Percentiles rank a stretch among this genome's conserved stretches.
Evolutionary conservation across 352 stramenopile genomes (phyloP).

Genomic region (Pythium rhizo-oryzae): DNA sequence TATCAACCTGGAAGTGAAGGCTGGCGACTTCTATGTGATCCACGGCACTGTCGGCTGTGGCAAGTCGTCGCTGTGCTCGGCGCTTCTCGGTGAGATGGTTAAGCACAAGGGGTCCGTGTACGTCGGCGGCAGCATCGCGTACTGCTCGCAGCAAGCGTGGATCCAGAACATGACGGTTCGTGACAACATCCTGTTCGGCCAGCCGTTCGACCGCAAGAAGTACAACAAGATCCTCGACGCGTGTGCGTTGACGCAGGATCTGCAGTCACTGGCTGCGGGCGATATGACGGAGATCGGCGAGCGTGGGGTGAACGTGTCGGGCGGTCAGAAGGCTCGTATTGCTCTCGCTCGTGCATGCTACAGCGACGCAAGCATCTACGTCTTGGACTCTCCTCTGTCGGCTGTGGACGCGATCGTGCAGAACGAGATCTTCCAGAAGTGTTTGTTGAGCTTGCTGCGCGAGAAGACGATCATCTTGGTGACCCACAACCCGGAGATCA

Average conservation of each 20-base stretch:
- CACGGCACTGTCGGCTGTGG: conserved; percentile 88
- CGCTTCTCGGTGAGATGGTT: conserved; percentile 59
- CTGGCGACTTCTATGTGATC: conserved; percentile 81
- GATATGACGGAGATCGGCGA: conserved; percentile 53
- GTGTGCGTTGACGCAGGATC: conserved; percentile 48
- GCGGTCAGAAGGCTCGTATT: conserved; percentile 48
- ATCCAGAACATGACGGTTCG: conserved; percentile 63
- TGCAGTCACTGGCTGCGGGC: conserved; percentile 55
- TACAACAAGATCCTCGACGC: conserved; percentile 47
- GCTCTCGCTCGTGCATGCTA: conserved; percentile 50
- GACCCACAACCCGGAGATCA: conserved; percentile 63
- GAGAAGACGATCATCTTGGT: conserved; percentile 62
- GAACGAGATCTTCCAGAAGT: conserved; percentile 72
- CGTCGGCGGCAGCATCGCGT: conserved; percentile 37
- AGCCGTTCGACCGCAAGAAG: conserved; percentile 34
- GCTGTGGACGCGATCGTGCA: conserved; percentile 36
- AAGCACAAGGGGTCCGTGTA: background rate
- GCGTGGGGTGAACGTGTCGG: conserved; percentile 42
- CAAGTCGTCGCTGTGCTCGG: conserved; percentile 91
- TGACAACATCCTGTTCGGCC: conserved; percentile 91
- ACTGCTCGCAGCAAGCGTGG: conserved; percentile 78
- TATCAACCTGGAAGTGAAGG: conserved; percentile 59
- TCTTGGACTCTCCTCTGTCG: conserved; percentile 49
- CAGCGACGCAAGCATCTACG: conserved; percentile 44
- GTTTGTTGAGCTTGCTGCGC: conserved; percentile 49